Evolutionary conservation across 2,329 filamentous ascomycete genomes (phyloP), one percentile per base, ranked within the genome.

Genomic region (Aspergillus texensis): DNA sequence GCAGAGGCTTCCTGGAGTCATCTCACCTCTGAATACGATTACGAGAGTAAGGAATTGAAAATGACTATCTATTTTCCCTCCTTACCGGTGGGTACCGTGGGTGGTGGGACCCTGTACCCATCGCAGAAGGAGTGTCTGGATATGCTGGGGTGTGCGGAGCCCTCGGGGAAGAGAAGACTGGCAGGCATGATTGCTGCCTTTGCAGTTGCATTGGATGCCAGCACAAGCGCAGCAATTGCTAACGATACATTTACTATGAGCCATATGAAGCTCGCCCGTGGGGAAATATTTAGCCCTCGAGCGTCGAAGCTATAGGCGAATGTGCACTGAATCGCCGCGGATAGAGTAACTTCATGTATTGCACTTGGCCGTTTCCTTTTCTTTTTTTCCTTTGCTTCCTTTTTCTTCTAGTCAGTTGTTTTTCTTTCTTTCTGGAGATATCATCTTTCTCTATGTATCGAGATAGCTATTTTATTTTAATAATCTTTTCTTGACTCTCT

Each of bases 171-270:
- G 58, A 62, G 61, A 45, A 69, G 66, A 3, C 58, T 75, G 24
- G 72, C 72, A 2, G 71, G 72, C 19, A 66, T 67, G 2, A 69
- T 73, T 41, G 70, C 69, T 34, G 64, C 66, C 1, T 74, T 74
- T 63, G 67, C 70, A 6, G 63, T 75, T 43, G 71, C 71, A 0
- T 54, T 74, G 26, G 71, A 74, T 28, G 30, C 70, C 6, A 73
- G 71, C 55, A 72, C 71, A 11, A 32, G 66, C 55, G 64, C 65
- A 55, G 65, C 71, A 1, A 62, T 73, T 21, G 59, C 59, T 12
- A 67, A 50, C 14, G 63, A 65, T 32, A 71, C 70, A 2, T 72
- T 73, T 45, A 58, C 71, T 53, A 48, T 53, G n/a, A 71, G 71
- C 53, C 68, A 72, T 61, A 57, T 68, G 41, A 54, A 30, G 24